phyloP scores from a whole-genome alignment of 2,329 filamentous ascomycete species.

The Diaporthe sp. region DNA sequence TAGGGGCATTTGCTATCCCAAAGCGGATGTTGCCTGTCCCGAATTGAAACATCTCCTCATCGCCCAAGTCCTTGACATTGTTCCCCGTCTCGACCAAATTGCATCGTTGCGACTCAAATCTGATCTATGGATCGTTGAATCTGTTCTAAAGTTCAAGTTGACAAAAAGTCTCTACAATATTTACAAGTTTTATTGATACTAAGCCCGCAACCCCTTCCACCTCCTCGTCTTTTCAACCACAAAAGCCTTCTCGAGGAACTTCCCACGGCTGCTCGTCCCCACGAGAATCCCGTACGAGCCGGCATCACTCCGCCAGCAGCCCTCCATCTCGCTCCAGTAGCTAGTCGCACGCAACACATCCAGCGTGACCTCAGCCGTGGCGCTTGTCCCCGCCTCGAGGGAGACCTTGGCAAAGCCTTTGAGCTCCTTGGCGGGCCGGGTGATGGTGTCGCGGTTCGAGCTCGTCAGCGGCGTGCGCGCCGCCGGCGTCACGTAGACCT shows the following conservation, averaged over 20 bases:
- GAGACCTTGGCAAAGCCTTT: slow-evolving; percentile 60
- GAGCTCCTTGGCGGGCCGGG: slow-evolving; percentile 57
- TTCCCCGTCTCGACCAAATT: not conserved
- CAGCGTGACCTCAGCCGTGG: slow-evolving; percentile 48
- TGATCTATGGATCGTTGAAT: not conserved
- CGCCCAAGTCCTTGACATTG: not conserved
- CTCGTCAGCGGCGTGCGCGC: slow-evolving; percentile 43
- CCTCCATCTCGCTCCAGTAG: slow-evolving; percentile 57
- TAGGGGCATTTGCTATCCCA: slow-evolving; percentile 25
- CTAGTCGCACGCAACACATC: slow-evolving; percentile 53
- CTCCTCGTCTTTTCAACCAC: slow-evolving; percentile 8
- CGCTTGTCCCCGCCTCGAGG: slow-evolving; percentile 52
- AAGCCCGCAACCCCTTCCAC: slow-evolving; percentile 20
- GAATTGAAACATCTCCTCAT: not conserved
- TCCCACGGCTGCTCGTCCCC: slow-evolving; percentile 49
- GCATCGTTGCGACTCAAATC: not conserved
- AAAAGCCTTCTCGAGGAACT: not conserved
- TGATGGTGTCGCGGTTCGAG: slow-evolving; percentile 44
- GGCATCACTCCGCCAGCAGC: slow-evolving; percentile 54
- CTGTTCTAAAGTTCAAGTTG: not conserved
- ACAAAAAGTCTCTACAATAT: not conserved
- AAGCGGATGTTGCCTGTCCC: not conserved
- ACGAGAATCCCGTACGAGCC: slow-evolving; percentile 55
- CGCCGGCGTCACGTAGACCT: slow-evolving; percentile 49
- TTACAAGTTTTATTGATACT: not conserved